phyloP scores from a whole-genome alignment of 1,139 yeast species.

The Yamadazyma taylorii region DNA sequence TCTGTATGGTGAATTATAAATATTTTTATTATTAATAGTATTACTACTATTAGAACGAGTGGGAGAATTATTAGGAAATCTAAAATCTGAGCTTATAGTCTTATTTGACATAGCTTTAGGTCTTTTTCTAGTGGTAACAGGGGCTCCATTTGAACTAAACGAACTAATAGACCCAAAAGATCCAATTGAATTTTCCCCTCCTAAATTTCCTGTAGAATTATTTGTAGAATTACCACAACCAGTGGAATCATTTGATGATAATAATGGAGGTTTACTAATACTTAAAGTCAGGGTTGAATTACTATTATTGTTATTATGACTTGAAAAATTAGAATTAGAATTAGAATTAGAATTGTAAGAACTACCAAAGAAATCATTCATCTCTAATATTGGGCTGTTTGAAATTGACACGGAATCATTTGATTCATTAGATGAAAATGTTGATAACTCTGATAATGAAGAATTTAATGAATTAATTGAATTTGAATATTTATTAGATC shows the following conservation, averaged over 20 bases:
- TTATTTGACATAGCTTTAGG: constrained; percentile 2
- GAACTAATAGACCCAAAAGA: constrained; percentile 1
- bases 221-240: neutral
- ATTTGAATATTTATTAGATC: constrained; percentile 21
- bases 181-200: neutral
- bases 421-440: constrained; percentile 20
- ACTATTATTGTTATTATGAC: constrained; percentile 5
- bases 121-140: constrained; percentile 1
- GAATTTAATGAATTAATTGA: constrained; percentile 21
- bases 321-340: constrained; percentile 4
- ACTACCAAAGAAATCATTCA: constrained; percentile 15
- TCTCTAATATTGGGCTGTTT: constrained; percentile 18
- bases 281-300: constrained; percentile 8
- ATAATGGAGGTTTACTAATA: constrained; percentile 3
- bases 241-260: neutral
- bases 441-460: constrained; percentile 18
- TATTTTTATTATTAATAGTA: constrained; percentile 1
- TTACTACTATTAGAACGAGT: neutral
- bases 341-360: too few relatives aligned
- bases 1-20: constrained; percentile 1
- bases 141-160: neutral
- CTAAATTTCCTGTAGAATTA: neutral
- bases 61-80: constrained; percentile 11
- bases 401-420: constrained; percentile 18
- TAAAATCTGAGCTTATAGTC: constrained; percentile 11